Base-by-base conservation (phyloP, 441 rosid genomes). In the Gossypium aridum region DNA sequence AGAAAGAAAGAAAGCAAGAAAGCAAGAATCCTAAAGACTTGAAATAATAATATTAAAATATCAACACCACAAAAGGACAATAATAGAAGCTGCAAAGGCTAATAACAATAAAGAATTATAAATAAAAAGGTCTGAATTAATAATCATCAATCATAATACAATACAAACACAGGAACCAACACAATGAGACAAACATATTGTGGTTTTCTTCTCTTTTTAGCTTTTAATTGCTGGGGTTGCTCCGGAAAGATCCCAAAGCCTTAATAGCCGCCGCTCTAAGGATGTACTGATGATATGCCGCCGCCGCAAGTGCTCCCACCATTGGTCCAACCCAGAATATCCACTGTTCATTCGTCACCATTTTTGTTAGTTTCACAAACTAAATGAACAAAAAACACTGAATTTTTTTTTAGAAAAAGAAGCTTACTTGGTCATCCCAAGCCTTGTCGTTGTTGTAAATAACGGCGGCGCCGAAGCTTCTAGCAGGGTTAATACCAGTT, bases 241-340 rank as follows among this genome's bases (percentile, higher is more conserved):
- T 87, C 77, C 87, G 76, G 86, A 87, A 87, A 20, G 89, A 87
- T 16, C 81, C 87, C 73, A 87, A 83, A 3, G 90, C 87, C 53
- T 87, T 85, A 56, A 84, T 80, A 43, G 89, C 89, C 22, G 85
- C 81, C 37, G 87, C 91, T 72, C 89, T 77, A 65, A 84, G 82
- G 5, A 87, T 78, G 83, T 75, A 85, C 76, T 84, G 87, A 47
- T 87, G 91, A 73, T 87, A 87, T 13, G 82, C 81, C 1, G 89
- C 86, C 37, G 91, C 91, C 12, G 86, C 86, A 14, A 85, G 60
- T 25, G 89, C 89, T 70, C 91, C 89, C 12, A 83, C 53, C 23
- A 87, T 81, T 0, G 89, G 91, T 22, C 89, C 89, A 14, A 87
- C 91, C 91, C 91, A 87, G 73, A 87, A 87, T 54, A 87, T 85